These are phyloP conservation scores for Suillus sp. DNA, from an alignment of 768 basidiomycete genomes.

Conservation along the genomic window DNA sequence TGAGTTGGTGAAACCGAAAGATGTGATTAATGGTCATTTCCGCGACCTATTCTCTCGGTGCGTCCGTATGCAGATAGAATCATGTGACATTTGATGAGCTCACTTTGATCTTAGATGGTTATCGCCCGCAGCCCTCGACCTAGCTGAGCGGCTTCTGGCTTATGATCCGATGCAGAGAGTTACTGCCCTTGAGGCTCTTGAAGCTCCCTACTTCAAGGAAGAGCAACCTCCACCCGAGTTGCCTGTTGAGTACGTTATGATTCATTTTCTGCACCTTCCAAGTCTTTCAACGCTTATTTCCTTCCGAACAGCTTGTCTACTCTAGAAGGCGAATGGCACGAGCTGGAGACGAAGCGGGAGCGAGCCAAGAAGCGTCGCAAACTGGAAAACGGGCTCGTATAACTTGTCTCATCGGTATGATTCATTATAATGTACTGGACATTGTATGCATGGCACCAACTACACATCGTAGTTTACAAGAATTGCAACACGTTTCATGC, in stretches of 20 bases:
- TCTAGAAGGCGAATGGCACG: constrained; percentile 96
- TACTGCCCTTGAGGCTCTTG: constrained; percentile 78
- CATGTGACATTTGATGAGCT: constrained; percentile 6
- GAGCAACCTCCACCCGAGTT: constrained; percentile 75
- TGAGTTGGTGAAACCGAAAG: constrained; percentile 93
- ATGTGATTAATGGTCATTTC: constrained; percentile 72
- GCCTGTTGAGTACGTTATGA: constrained; percentile 71
- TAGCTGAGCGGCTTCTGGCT: constrained; percentile 79
- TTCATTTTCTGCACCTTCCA: background rate
- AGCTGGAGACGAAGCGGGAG: constrained; percentile 93
- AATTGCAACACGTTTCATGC: constrained; percentile 19
- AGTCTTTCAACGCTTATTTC: constrained; percentile 11
- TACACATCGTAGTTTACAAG: constrained; percentile 16
- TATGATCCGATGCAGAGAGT: constrained; percentile 81
- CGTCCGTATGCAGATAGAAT: constrained; percentile 19
- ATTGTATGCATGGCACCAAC: constrained; percentile 20
- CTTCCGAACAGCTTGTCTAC: constrained; percentile 59
- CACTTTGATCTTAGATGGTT: constrained; percentile 61
- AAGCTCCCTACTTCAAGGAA: constrained; percentile 78
- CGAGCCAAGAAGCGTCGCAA: constrained; percentile 78
- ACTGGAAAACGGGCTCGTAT: constrained; percentile 47
- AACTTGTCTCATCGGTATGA: constrained; percentile 11
- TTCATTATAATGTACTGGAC: constrained; percentile 32
- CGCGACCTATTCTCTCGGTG: constrained; percentile 86
- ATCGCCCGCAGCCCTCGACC: constrained; percentile 81